A percentile compares a stretch with the other conserved stretches of the same genome.
Evolutionary conservation across 331 rosid genomes (phyloP).

Genomic region (Quercus lobata): DNA sequence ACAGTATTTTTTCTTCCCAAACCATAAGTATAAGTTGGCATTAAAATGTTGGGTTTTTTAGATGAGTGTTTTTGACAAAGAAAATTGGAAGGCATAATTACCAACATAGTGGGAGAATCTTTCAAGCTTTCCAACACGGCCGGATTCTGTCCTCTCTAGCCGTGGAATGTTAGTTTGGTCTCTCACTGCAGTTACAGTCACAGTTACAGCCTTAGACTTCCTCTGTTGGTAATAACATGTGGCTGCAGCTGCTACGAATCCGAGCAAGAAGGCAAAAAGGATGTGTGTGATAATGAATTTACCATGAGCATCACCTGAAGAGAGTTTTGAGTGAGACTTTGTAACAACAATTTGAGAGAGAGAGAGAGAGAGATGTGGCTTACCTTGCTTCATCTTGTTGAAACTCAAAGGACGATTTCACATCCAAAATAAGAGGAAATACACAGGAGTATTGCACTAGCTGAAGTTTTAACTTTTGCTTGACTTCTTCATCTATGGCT

Average conservation of each 20-base stretch:
- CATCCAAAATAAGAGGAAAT: background rate
- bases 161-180: slow-evolving; percentile 31
- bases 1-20: no score
- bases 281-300: slow-evolving; percentile 19
- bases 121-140: slow-evolving; percentile 54
- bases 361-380: slow-evolving; percentile 1
- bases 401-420: background rate
- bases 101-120: slow-evolving; percentile 76
- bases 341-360: background rate
- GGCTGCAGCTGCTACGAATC: slow-evolving; percentile 24
- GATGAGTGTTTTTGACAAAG: background rate
- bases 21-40: no score
- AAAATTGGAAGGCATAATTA: slow-evolving; percentile 3
- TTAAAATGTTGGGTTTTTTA: no score
- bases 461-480: background rate
- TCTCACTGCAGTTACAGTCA: background rate
- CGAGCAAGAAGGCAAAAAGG: slow-evolving; percentile 35
- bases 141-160: slow-evolving; percentile 38
- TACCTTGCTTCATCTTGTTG: slow-evolving; percentile 16
- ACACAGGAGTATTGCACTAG: background rate
- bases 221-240: background rate
- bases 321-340: background rate
- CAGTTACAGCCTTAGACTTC: background rate
- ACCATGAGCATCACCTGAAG: slow-evolving; percentile 28
- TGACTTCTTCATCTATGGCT: background rate